A percentile compares a stretch with the other conserved stretches of the same genome.
Evolutionary conservation across 31 red algal genomes (phyloP).

Genomic region (Odonthalia washingtoniensis): DNA sequence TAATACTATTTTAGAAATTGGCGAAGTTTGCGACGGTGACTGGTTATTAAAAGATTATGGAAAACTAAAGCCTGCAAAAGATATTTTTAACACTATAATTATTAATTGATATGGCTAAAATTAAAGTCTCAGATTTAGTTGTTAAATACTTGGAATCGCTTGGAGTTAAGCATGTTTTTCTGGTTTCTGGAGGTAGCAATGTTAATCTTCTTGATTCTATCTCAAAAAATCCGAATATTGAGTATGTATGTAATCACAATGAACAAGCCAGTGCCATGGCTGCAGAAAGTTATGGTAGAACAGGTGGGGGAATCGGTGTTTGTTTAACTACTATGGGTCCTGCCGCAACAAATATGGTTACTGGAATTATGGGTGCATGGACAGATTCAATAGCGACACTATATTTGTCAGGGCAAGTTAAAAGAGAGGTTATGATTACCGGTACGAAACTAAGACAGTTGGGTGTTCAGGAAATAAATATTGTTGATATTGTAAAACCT

Average conservation of each 20-base stretch:
- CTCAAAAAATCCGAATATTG: too few relatives aligned
- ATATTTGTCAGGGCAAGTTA: slow-evolving; percentile 22
- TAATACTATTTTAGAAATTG: too few relatives aligned
- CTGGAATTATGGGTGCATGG: slow-evolving; percentile 23
- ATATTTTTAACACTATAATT: too few relatives aligned
- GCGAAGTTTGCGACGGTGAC: too few relatives aligned
- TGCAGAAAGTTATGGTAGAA: slow-evolving; percentile 2
- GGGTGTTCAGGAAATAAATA: slow-evolving; percentile 34
- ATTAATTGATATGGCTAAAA: too few relatives aligned
- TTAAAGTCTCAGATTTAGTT: too few relatives aligned
- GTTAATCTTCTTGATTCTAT: too few relatives aligned
- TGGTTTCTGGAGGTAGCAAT: too few relatives aligned
- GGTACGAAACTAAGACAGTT: neutral
- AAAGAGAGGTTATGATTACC: neutral
- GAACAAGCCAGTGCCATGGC: neutral
- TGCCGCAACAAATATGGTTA: slow-evolving; percentile 40
- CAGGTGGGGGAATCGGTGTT: neutral
- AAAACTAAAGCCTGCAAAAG: too few relatives aligned
- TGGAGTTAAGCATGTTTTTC: too few relatives aligned
- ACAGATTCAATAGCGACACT: slow-evolving; percentile 25
- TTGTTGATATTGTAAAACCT: slow-evolving; percentile 15
- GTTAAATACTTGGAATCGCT: too few relatives aligned
- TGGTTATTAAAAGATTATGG: too few relatives aligned
- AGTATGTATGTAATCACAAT: neutral
- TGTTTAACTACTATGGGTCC: slow-evolving; percentile 24